Conservation (phyloP, 345 rosid species). For the Populus tremula region DNA sequence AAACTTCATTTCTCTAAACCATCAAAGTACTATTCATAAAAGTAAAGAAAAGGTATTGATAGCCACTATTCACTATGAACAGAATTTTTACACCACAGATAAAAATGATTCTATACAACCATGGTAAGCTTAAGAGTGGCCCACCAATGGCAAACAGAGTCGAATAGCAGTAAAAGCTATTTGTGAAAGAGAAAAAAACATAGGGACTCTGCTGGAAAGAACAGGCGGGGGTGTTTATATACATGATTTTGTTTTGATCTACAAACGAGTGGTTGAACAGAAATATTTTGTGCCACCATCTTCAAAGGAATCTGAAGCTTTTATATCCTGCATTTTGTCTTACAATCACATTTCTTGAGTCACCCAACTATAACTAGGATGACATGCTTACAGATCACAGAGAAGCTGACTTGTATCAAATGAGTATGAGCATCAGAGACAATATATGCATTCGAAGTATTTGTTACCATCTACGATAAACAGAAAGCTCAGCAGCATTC, state of each 20-base stretch:
- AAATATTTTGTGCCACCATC: background rate
- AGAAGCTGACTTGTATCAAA: background rate
- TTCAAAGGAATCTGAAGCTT: background rate
- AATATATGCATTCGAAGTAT: background rate
- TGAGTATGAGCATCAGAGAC: background rate
- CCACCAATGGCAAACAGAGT: background rate
- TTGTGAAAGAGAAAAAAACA: background rate
- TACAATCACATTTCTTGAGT: background rate
- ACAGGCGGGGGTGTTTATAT: background rate
- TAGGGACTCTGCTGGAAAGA: too few species aligned
- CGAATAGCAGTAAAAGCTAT: background rate
- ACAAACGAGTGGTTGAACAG: background rate
- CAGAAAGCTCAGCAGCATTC: background rate
- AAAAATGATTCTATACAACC: background rate
- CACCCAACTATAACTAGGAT: background rate
- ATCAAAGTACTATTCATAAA: too few species aligned
- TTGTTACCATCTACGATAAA: too few species aligned
- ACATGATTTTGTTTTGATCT: background rate
- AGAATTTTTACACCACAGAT: background rate
- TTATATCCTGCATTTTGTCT: background rate
- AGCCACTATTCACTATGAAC: background rate
- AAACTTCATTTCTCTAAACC: background rate
- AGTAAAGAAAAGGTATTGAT: background rate
- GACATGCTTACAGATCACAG: background rate
- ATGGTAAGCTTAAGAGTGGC: background rate